A percentile compares a stretch with the other conserved stretches of the same genome.
Conservation (phyloP, 768 basidiomycete species). For the Royoungia palumana region DNA sequence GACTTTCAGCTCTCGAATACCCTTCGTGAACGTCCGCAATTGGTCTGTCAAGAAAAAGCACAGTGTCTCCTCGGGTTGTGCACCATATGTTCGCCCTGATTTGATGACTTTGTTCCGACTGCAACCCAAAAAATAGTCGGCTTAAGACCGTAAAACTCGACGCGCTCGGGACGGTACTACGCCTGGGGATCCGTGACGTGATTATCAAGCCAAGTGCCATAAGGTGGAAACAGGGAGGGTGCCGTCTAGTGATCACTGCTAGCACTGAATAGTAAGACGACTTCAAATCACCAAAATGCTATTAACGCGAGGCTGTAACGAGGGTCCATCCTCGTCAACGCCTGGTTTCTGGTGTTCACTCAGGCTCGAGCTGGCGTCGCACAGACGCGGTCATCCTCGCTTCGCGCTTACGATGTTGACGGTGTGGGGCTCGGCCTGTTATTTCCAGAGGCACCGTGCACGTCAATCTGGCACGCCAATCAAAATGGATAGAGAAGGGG, state of each 20-base stretch:
- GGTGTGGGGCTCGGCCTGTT: conserved; percentile 25
- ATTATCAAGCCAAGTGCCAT: conserved; percentile 41
- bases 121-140: conserved; percentile 5
- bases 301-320: conserved; percentile 41
- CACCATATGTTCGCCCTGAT: conserved; percentile 35
- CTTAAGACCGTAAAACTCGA: background rate
- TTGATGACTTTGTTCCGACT: conserved; percentile 39
- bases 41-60: conserved; percentile 44
- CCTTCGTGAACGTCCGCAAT: conserved; percentile 36
- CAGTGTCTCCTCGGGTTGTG: conserved; percentile 40
- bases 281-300: conserved; percentile 38
- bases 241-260: conserved; percentile 33
- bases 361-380: conserved; percentile 34
- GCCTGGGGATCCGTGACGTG: conserved; percentile 40
- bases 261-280: conserved; percentile 45
- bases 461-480: conserved; percentile 15
- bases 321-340: conserved; percentile 35
- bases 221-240: conserved; percentile 42
- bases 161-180: conserved; percentile 30
- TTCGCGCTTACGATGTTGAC: conserved; percentile 20
- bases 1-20: conserved; percentile 36
- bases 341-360: conserved; percentile 41
- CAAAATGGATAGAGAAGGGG: conserved; percentile 12
- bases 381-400: conserved; percentile 30
- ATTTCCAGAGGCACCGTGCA: conserved; percentile 22